phyloP scores from a whole-genome alignment of 2,329 filamentous ascomycete species.

The Arthrinium phaeospermum region DNA sequence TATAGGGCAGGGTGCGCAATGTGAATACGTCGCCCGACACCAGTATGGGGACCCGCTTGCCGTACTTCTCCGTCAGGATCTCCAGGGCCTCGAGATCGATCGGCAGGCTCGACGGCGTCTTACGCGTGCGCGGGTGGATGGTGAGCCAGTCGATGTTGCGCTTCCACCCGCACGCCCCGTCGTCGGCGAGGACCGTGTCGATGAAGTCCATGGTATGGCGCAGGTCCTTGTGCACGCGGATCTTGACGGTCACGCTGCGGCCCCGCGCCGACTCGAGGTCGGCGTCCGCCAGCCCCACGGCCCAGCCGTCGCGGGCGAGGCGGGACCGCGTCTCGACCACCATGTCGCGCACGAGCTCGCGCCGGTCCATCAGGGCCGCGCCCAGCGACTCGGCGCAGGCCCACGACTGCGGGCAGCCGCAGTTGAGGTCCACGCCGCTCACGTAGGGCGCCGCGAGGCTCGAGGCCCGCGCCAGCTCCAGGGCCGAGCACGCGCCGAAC shows the following conservation, averaged over 20 bases:
- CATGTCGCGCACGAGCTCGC: slow-evolving; percentile 70
- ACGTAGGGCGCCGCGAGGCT: slow-evolving; percentile 66
- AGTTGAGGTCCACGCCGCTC: slow-evolving; percentile 73
- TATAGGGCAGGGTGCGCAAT: slow-evolving; percentile 54
- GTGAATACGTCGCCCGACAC: slow-evolving; percentile 75
- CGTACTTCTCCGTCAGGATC: slow-evolving; percentile 57
- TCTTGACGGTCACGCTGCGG: slow-evolving; percentile 72
- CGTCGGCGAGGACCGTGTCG: slow-evolving; percentile 62
- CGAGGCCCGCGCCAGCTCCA: slow-evolving; percentile 67
- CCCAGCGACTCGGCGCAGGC: slow-evolving; percentile 71
- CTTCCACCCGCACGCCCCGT: slow-evolving; percentile 35
- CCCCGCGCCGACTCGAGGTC: slow-evolving; percentile 50
- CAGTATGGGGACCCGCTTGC: slow-evolving; percentile 64
- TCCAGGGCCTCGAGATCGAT: slow-evolving; percentile 67
- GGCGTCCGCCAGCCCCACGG: slow-evolving; percentile 47
- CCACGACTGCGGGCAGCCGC: slow-evolving; percentile 76
- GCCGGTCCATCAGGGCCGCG: slow-evolving; percentile 70
- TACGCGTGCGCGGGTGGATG: slow-evolving; percentile 69
- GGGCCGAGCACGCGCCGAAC: slow-evolving; percentile 67
- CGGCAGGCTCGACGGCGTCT: slow-evolving; percentile 64
- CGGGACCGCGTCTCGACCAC: slow-evolving; percentile 60
- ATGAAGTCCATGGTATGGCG: slow-evolving; percentile 67
- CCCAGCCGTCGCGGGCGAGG: slow-evolving; percentile 60
- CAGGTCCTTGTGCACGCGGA: slow-evolving; percentile 70
- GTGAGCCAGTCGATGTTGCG: slow-evolving; percentile 71